Evolutionary conservation across 208 protist species (phyloP).

Genomic region (Trichomonas gallinae): DNA sequence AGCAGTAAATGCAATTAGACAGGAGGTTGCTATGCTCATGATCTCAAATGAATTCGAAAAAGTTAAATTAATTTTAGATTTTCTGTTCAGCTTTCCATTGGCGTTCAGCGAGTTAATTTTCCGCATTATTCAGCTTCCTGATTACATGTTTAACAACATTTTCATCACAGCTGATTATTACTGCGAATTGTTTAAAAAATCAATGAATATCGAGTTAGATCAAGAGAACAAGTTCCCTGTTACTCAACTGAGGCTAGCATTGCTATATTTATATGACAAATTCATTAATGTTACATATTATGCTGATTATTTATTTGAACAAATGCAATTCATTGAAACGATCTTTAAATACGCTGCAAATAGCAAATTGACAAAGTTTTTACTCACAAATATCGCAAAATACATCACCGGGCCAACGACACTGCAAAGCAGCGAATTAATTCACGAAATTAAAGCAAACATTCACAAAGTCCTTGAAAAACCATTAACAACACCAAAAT

Average conservation of each 20-base stretch:
- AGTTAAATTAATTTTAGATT: neutral
- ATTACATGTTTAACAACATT: neutral
- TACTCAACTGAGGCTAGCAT: neutral
- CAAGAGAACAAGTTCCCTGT: neutral
- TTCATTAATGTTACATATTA: neutral
- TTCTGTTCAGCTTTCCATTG: neutral
- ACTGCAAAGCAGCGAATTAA: neutral
- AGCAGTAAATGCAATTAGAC: neutral
- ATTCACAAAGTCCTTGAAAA: neutral
- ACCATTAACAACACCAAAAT: neutral
- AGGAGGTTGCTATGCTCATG: neutral
- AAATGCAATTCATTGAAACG: neutral
- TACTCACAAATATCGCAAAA: neutral
- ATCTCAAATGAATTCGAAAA: neutral
- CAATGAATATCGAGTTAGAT: neutral
- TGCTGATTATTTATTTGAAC: neutral
- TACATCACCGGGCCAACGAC: neutral
- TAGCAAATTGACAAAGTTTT: neutral
- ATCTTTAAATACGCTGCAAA: neutral
- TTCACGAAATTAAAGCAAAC: neutral
- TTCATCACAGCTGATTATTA: neutral
- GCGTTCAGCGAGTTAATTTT: neutral
- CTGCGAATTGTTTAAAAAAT: neutral
- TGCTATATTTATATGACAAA: neutral
- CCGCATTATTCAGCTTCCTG: neutral